Evolutionary conservation across 495 filamentous ascomycete species (phyloP), one percentile per base, ranked within the genome.

Genomic region (Astrothelium subdiscretum): DNA sequence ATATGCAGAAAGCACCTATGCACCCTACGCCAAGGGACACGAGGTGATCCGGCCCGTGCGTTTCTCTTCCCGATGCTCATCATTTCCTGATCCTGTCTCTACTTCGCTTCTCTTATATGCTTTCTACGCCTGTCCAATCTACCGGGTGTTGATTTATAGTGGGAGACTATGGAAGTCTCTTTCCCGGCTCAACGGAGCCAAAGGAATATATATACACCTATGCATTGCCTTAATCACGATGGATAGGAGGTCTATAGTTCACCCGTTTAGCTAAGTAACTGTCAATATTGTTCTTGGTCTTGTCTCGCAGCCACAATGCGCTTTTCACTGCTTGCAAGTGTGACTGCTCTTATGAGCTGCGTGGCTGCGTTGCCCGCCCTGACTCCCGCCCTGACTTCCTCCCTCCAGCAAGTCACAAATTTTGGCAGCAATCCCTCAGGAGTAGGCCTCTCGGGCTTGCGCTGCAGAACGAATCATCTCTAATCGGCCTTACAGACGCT

Each of bases 381-480:
- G 27, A 63, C 62, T 24, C 62, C 62, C 31, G 57, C 62, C 5
- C 48, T 63, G 27, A 63, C 62, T 24, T 54, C 48, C 6, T 54
- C 48, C 11, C 24, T 54, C 6, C n/a, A 54, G 24, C 62, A 63
- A 54, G 62, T 63, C 38, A 59, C 62, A 11, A 59, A 59, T 54
- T 63, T 63, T 35, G 62, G 62, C 38, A 48, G 35, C 62, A 63
- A 63, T 43, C 62, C 62, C 48, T 8, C 48, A 54, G 48, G 48
- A 5, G 48, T 54, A 54, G 8, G 48, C 29, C 6, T 8, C 48
- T 27, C 3, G 15, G 26, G 24, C 6, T 54, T 38, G 35, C 43
- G 12, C 5, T 48, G 5, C 43, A 5, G 11, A 22, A 18, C 12
- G 43, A 18, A 5, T 48, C 43, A 18, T 5, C n/a, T 54, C 48